A percentile compares a stretch with the other conserved stretches of the same genome.
Evolutionary conservation across 139 green algal species (phyloP).

Genomic region (Tetradesmus obliquus): DNA sequence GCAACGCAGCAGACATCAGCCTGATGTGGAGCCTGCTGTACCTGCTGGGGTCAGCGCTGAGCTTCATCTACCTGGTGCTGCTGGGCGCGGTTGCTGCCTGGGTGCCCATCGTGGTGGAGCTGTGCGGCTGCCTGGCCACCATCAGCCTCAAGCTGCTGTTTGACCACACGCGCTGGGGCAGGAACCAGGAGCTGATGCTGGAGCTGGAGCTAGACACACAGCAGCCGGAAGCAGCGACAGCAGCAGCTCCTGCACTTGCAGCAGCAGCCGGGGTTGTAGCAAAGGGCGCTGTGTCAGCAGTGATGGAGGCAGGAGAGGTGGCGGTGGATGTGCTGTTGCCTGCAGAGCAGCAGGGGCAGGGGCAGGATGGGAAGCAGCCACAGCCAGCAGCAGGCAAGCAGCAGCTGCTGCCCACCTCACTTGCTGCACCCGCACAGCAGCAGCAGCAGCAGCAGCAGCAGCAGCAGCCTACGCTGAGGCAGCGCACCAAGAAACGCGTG

Average conservation of each 20-base stretch:
- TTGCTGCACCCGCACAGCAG: neutral
- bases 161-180: neutral
- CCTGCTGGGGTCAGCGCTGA: neutral
- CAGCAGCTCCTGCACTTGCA: neutral
- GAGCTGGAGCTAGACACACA: neutral
- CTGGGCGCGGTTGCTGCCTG: slow-evolving; percentile 18
- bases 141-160: slow-evolving; percentile 24
- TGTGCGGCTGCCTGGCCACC: slow-evolving; percentile 4
- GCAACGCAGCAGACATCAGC: neutral
- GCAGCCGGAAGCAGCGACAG: neutral
- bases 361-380: neutral
- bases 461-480: neutral
- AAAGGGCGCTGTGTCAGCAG: neutral
- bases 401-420: neutral
- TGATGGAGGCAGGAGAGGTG: neutral
- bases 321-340: neutral
- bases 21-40: slow-evolving; percentile 30
- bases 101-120: slow-evolving; percentile 14
- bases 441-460: neutral
- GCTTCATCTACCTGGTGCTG: slow-evolving; percentile 12
- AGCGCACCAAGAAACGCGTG: neutral
- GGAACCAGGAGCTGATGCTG: slow-evolving; percentile 9
- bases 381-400: neutral
- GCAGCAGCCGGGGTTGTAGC: neutral
- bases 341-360: neutral